A percentile compares a stretch with the other conserved stretches of the same genome.
These are phyloP conservation scores for Solanum chaucha DNA, from an alignment of 257 asterid species.

Conservation along the genomic window DNA sequence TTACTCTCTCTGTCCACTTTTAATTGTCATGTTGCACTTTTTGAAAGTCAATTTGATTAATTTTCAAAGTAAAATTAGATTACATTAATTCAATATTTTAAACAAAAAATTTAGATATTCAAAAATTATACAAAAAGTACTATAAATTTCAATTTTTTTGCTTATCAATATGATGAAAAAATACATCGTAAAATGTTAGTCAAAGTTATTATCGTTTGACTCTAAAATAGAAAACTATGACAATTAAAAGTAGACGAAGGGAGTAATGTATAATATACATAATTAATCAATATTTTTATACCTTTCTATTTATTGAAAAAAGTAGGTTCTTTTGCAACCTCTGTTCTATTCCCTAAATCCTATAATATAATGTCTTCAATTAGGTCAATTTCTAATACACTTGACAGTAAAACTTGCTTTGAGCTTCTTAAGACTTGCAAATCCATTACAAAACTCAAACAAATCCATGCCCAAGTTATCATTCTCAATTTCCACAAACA, in stretches of 20 bases:
- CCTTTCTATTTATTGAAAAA: background rate
- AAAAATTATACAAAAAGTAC: background rate
- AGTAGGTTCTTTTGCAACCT: background rate
- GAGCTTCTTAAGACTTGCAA: slow-evolving; percentile 59
- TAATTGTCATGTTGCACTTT: background rate
- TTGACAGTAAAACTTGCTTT: slow-evolving; percentile 34
- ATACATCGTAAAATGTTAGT: no score
- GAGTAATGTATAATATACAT: no score
- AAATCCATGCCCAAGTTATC: slow-evolving; percentile 64
- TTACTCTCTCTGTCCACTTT: rapidly evolving
- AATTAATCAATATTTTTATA: background rate
- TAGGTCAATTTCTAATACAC: background rate
- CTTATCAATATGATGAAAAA: no score
- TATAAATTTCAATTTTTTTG: no score
- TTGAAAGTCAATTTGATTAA: no score
- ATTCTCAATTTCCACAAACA: slow-evolving; percentile 44
- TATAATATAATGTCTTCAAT: background rate
- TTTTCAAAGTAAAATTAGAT: no score
- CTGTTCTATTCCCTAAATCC: background rate
- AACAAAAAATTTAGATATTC: no score
- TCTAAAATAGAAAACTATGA: no score
- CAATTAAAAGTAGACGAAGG: no score
- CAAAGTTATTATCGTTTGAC: no score
- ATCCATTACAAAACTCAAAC: slow-evolving; percentile 35
- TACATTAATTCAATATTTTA: no score